phyloP scores from a whole-genome alignment of 2,329 filamentous ascomycete species.

The Cladophialophora yegresii region DNA sequence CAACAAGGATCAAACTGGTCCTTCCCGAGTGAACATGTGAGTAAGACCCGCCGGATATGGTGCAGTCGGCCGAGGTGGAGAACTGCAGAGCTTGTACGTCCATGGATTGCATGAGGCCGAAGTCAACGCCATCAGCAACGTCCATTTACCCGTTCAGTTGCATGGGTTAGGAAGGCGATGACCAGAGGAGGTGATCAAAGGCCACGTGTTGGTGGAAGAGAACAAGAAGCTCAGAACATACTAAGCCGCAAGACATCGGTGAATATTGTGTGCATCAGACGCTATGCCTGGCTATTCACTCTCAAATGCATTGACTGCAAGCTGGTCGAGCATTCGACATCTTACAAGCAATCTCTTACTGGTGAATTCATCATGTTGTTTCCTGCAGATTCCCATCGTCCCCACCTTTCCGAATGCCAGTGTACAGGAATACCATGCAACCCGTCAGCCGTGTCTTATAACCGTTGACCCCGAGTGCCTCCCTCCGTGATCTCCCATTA shows the following conservation, averaged over 20 bases:
- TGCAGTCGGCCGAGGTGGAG: neutral
- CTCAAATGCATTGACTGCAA: neutral
- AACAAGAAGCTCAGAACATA: neutral
- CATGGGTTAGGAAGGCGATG: neutral
- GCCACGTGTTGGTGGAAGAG: neutral
- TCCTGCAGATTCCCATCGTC: neutral
- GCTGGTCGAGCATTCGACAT: neutral
- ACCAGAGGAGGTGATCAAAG: neutral
- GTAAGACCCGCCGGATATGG: neutral
- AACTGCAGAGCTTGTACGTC: neutral
- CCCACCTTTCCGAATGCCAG: neutral
- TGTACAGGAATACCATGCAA: neutral
- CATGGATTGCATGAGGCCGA: neutral
- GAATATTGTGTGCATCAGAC: neutral
- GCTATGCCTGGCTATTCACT: neutral
- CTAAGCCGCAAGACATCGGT: neutral
- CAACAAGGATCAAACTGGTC: neutral
- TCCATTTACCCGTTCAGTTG: neutral
- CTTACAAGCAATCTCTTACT: neutral
- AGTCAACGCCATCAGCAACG: neutral
- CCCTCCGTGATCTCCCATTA: neutral
- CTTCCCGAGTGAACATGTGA: neutral
- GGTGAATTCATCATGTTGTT: neutral
- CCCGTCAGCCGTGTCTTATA: neutral
- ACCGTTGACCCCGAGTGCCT: neutral